Evolutionary conservation across 2,329 filamentous ascomycete genomes (phyloP).

Genomic region (Chalaropsis thielavioides): DNA sequence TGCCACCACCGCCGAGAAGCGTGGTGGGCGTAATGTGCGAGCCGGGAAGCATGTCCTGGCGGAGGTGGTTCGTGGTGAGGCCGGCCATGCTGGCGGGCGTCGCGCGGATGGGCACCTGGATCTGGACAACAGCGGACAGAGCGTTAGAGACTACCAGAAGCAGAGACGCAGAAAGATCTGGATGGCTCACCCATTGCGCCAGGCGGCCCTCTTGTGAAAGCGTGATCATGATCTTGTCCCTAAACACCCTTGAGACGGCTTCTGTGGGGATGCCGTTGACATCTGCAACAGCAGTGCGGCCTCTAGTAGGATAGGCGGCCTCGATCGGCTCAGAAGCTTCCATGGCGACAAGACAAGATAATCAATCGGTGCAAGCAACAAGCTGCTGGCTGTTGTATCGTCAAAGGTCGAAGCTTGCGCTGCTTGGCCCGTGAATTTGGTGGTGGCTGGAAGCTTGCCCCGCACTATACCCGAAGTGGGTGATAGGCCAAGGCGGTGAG

Average conservation of each 20-base stretch:
- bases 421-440: background rate
- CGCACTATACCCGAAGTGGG: conserved; percentile 26
- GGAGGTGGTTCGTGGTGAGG: conserved; percentile 11
- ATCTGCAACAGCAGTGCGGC: conserved; percentile 42
- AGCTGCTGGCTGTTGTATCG: background rate
- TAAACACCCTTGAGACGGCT: conserved; percentile 58
- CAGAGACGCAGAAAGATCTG: background rate
- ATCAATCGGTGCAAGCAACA: background rate
- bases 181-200: conserved; percentile 70
- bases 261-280: conserved; percentile 59
- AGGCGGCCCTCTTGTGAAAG: conserved; percentile 73
- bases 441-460: conserved; percentile 19
- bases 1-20: conserved; percentile 67
- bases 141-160: background rate
- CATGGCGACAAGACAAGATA: background rate
- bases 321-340: conserved; percentile 19
- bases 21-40: conserved; percentile 75
- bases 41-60: conserved; percentile 47
- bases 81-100: conserved; percentile 30
- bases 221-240: conserved; percentile 82
- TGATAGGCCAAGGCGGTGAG: conserved; percentile 18
- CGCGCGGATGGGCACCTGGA: conserved; percentile 64
- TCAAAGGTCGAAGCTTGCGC: background rate
- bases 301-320: conserved; percentile 54
- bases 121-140: conserved; percentile 30